Percentiles rank a stretch among this genome's conserved stretches.
Conservation (phyloP, 164 flowering plant genomes). For the Liquidambar formosana region DNA sequence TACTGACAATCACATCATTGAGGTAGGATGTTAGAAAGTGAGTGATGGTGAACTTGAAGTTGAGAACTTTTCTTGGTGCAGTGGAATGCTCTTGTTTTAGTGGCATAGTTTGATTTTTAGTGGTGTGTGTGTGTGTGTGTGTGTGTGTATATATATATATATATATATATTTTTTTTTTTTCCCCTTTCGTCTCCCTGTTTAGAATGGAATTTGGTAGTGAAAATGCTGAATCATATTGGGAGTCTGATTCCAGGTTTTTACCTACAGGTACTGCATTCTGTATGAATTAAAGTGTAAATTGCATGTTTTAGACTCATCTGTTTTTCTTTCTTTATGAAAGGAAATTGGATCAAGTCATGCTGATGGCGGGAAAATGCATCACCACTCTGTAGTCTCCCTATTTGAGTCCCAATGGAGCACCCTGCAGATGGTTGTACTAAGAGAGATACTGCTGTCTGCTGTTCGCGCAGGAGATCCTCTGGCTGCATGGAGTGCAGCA, state of each 20-base stretch:
- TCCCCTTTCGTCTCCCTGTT: background rate
- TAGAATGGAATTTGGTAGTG: background rate
- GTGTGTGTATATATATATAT: too few relatives aligned
- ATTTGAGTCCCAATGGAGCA: slow-evolving; percentile 99
- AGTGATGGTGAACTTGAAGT: too few relatives aligned
- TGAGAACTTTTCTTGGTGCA: too few relatives aligned
- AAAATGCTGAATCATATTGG: background rate
- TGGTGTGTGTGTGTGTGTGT: too few relatives aligned
- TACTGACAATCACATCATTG: too few relatives aligned
- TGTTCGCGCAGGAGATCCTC: slow-evolving; percentile 97
- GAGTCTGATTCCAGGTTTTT: background rate
- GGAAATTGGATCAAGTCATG: slow-evolving; percentile 48
- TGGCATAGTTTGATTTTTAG: too few relatives aligned
- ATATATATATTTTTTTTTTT: too few relatives aligned
- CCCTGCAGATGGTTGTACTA: slow-evolving; percentile 97
- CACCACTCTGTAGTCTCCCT: slow-evolving; percentile 76
- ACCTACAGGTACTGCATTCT: background rate
- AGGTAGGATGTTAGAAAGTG: too few relatives aligned
- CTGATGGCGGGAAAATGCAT: slow-evolving; percentile 70
- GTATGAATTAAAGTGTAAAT: too few relatives aligned
- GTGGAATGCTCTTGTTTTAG: too few relatives aligned
- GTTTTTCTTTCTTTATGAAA: slow-evolving; percentile 20
- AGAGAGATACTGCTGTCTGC: slow-evolving; percentile 93
- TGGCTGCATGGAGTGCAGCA: slow-evolving; percentile 99
- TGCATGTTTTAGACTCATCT: background rate